phyloP scores from a whole-genome alignment of 2,329 filamentous ascomycete genomes.

The Fusarium tricinctum region DNA sequence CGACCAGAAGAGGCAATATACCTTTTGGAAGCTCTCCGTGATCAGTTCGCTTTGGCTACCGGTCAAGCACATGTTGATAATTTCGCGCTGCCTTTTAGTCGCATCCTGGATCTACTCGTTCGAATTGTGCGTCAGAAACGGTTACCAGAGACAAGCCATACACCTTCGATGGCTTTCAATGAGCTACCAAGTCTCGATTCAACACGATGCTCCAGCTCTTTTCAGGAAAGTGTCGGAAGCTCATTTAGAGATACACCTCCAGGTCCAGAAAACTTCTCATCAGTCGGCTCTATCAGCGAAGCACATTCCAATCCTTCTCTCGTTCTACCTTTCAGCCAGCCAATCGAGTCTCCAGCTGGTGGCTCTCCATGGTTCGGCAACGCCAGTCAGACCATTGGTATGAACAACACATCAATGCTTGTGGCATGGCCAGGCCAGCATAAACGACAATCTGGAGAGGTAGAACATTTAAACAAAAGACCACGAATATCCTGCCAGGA shows the following conservation, averaged over 20 bases:
- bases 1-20: conserved; percentile 46
- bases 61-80: conserved; percentile 42
- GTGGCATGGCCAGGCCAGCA: conserved; percentile 41
- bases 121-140: conserved; percentile 41
- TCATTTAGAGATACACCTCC: conserved; percentile 46
- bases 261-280: conserved; percentile 35
- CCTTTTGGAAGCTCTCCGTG: conserved; percentile 45
- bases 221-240: conserved; percentile 32
- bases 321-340: conserved; percentile 41
- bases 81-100: conserved; percentile 40
- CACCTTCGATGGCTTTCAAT: conserved; percentile 45
- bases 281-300: conserved; percentile 33
- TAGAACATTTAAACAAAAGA: conserved; percentile 37
- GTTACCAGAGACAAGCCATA: conserved; percentile 24
- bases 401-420: conserved; percentile 7
- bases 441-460: conserved; percentile 41
- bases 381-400: conserved; percentile 2
- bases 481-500: conserved; percentile 40
- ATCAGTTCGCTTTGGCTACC: conserved; percentile 34
- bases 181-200: conserved; percentile 46
- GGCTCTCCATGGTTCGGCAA: conserved; percentile 35
- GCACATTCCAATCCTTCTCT: conserved; percentile 31
- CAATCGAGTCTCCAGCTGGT: conserved; percentile 30
- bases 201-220: conserved; percentile 41
- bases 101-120: conserved; percentile 33